Percentiles rank a stretch among this genome's conserved stretches.
Conservation (phyloP, 2,329 filamentous ascomycete genomes). For the Colletotrichum sp. region DNA sequence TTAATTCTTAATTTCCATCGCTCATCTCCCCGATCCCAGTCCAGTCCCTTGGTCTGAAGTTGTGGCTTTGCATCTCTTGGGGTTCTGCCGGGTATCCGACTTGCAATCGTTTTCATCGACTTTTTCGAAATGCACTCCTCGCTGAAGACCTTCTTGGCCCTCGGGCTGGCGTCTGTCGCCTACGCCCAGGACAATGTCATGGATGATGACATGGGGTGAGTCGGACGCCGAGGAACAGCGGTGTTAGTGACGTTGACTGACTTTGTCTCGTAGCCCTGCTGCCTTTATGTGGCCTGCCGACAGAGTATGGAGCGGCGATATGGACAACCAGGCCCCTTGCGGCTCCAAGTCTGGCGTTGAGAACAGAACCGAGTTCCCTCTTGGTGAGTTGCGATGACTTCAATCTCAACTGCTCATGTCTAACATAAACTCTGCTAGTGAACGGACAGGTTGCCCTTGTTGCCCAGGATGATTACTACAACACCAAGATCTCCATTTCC, state of each 20-base stretch:
- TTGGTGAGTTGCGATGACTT: conserved; percentile 37
- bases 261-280: conserved; percentile 41
- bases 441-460: conserved; percentile 55
- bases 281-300: conserved; percentile 61
- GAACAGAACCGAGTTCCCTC: conserved; percentile 56
- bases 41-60: background rate
- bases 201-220: conserved; percentile 23
- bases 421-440: conserved; percentile 33
- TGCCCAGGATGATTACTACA: conserved; percentile 57
- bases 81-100: background rate
- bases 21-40: background rate
- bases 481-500: conserved; percentile 54
- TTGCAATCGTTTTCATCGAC: background rate
- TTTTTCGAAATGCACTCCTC: background rate
- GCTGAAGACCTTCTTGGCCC: background rate
- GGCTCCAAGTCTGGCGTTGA: conserved; percentile 48
- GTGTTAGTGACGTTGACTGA: conserved; percentile 23
- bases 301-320: conserved; percentile 51
- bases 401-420: background rate
- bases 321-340: conserved; percentile 59
- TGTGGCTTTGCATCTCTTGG: background rate
- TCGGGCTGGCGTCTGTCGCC: conserved; percentile 2
- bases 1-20: conserved; percentile 2
- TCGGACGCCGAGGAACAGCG: background rate
- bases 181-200: conserved; percentile 5